Base-by-base conservation (phyloP, 2,329 filamentous ascomycete genomes). In the Monosporascus sp. region DNA sequence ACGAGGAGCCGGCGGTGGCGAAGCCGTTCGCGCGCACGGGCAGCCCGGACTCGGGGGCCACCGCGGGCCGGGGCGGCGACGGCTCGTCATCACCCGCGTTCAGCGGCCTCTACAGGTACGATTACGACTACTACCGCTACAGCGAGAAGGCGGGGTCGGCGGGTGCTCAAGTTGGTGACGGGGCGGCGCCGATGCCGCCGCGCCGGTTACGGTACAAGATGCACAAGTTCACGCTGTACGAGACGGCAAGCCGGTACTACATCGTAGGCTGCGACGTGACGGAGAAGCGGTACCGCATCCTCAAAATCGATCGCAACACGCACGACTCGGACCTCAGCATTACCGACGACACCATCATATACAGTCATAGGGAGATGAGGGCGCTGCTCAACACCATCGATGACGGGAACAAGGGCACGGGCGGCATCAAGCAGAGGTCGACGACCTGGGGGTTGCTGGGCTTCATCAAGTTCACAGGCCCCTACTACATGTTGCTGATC, bases 201-300 rank as follows among this genome's bases (percentile, higher is more conserved):
- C 37, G 37, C 15, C 70, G 73, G 22, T 61, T 75, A 18, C 69
- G 77, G 45, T 79, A 80, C 70, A 82, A 81, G 68, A 96, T 99
- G 90, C 91, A 97, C 75, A 95, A 94, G 65, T 97, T 96, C 71
- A 94, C 89, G n/a, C 75, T 99, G 22, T 97, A 99, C 71, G 94
- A 99, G 74, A 99, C 94, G 3, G 89, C 90, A 14, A 90, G 87
- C 52, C 83, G 90, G 50, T 99, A 94, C 70, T 99, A 97, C 69
- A 87, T 99, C 58, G 90, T 97, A 18, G 94, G 94, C 15, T 88
- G 89, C 49, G 94, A 99, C 67, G 84, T 96, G 52, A 86, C 90
- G 60, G 94, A 97, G 69, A 87, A 83, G 63, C 84, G 88, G 25
- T 97, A 94, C 70, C 85, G 92, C 49, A 90, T 99, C 52, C 75